Percentiles rank a stretch among this genome's conserved stretches.
phyloP scores from a whole-genome alignment of 2,329 filamentous ascomycete genomes.

The Hypoxylon sp. region DNA sequence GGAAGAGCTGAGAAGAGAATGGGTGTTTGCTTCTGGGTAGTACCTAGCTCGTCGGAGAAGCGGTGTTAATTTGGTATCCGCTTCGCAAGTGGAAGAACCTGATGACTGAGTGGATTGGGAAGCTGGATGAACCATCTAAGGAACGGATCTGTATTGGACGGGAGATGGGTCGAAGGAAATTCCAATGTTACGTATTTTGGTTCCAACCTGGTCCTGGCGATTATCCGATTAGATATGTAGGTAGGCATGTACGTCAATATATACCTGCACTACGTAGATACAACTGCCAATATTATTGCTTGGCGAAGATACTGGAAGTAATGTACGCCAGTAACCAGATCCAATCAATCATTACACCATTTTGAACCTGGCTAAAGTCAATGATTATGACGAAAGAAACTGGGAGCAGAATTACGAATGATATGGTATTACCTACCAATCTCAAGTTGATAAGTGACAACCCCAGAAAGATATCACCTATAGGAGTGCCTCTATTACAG shows the following conservation, averaged over 20 bases:
- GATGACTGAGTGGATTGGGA: constrained; percentile 13
- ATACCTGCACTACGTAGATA: not conserved
- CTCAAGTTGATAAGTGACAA: constrained; percentile 6
- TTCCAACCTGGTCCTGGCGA: constrained; percentile 7
- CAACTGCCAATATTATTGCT: not conserved
- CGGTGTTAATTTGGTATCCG: constrained; percentile 26
- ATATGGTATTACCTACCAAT: not conserved
- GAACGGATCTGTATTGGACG: constrained; percentile 15
- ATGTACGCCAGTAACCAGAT: not conserved
- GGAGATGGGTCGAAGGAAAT: constrained; percentile 15
- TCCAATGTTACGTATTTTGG: constrained; percentile 27
- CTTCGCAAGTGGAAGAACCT: constrained; percentile 14
- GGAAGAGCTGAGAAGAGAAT: constrained; percentile 9
- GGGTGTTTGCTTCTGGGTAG: constrained; percentile 2
- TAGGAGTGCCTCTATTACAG: constrained; percentile 32
- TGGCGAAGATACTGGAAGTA: not conserved
- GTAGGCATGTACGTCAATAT: no score
- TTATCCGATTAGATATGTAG: constrained; percentile 24
- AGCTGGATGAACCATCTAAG: constrained; percentile 7
- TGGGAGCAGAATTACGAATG: not conserved
- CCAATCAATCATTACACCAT: not conserved
- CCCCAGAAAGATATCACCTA: constrained; percentile 27
- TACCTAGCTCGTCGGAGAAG: constrained; percentile 1
- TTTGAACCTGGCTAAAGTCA: not conserved
- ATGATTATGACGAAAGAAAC: not conserved